phyloP scores from a whole-genome alignment of 805 yeast genomes.

The Yarrowia porcina region DNA sequence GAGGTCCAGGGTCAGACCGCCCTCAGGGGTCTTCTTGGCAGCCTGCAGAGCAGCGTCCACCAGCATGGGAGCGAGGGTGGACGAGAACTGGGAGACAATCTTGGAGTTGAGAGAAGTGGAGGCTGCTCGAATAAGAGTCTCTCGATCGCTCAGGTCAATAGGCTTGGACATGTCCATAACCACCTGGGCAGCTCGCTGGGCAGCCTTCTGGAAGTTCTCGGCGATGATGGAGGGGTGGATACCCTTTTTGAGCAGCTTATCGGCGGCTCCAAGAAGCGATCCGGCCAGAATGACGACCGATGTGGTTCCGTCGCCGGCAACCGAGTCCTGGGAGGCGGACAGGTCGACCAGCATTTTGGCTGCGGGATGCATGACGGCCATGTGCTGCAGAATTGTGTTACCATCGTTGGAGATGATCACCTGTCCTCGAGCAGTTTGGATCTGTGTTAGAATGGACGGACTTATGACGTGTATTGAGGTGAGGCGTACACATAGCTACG shows the following conservation, averaged over 20 bases:
- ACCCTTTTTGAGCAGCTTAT: conserved; percentile 75
- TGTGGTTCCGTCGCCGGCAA: conserved; percentile 99
- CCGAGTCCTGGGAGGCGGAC: conserved; percentile 96
- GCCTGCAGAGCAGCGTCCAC: conserved; percentile 90
- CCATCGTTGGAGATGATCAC: conserved; percentile 97
- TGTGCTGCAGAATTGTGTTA: conserved; percentile 91
- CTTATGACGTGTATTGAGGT: too few relatives aligned
- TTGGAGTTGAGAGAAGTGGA: conserved; percentile 90
- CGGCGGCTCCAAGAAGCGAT: conserved; percentile 91
- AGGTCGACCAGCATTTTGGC: conserved; percentile 98
- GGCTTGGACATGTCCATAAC: conserved; percentile 79
- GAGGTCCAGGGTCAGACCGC: conserved; percentile 63
- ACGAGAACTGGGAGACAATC: conserved; percentile 90
- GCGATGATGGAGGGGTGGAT: conserved; percentile 95
- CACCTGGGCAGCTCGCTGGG: conserved; percentile 75
- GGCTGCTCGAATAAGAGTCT: conserved; percentile 85
- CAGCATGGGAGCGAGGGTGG: conserved; percentile 83
- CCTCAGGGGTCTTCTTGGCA: conserved; percentile 55
- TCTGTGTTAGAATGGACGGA: conserved; percentile 13
- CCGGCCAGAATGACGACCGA: conserved; percentile 96
- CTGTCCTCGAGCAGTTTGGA: conserved; percentile 84
- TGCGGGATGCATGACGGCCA: conserved; percentile 98
- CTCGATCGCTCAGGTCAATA: conserved; percentile 75
- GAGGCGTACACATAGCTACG: too few relatives aligned
- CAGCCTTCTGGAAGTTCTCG: conserved; percentile 89